Conservation (phyloP, 129 eudicot genomes). For the Saposhnikovia divaricata region DNA sequence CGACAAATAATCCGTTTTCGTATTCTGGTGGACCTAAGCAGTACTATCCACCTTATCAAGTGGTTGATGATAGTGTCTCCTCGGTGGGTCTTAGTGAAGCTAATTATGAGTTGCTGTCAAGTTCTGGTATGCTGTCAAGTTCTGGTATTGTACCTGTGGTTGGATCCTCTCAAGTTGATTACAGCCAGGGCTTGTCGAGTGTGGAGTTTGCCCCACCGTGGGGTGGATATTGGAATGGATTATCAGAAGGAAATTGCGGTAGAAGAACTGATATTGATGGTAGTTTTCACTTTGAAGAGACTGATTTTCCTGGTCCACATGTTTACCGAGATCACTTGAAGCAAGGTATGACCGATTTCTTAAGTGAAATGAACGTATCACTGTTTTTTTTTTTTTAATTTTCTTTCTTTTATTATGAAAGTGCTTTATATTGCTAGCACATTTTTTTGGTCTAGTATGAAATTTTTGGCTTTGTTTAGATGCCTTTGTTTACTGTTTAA, state of each 20-base stretch:
- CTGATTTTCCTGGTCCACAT: conserved; percentile 19
- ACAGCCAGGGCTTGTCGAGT: conserved; percentile 34
- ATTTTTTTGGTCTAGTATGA: background rate
- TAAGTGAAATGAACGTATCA: background rate
- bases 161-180: conserved; percentile 44
- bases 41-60: conserved; percentile 34
- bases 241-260: conserved; percentile 31
- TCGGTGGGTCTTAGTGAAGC: conserved; percentile 24
- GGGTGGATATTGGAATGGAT: conserved; percentile 30
- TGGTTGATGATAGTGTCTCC: conserved; percentile 19
- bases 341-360: conserved; percentile 34
- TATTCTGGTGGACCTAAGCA: conserved; percentile 27
- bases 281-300: conserved; percentile 24
- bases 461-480: background rate
- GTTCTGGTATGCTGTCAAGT: conserved; percentile 25
- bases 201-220: conserved; percentile 37
- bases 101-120: conserved; percentile 28
- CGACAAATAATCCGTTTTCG: conserved; percentile 10
- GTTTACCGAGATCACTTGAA: conserved; percentile 22
- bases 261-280: conserved; percentile 23
- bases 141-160: conserved; percentile 25
- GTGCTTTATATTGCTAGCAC: background rate
- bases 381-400: background rate
- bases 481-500: background rate
- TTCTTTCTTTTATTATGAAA: background rate